Conservation (phyloP, 768 basidiomycete species). For the Lactifluus pinguis region DNA sequence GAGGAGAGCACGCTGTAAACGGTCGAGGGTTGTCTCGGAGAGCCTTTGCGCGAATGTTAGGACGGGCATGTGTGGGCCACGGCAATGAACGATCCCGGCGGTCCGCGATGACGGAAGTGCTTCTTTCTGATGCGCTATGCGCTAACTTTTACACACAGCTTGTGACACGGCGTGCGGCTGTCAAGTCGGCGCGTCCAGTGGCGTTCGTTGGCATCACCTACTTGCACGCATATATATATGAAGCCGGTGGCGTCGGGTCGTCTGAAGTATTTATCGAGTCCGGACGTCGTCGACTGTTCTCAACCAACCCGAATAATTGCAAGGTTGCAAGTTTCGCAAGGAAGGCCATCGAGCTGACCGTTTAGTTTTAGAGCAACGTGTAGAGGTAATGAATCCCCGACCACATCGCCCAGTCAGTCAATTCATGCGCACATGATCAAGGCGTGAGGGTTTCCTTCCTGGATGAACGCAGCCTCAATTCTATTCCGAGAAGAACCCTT, state of each 20-base stretch:
- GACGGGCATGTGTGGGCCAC: conserved; percentile 1
- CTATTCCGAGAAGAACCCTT: not conserved
- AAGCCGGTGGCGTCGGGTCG: not conserved
- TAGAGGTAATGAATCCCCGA: not conserved
- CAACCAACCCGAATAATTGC: not conserved
- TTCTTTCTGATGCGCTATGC: not conserved
- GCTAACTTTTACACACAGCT: not conserved
- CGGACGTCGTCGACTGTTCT: not conserved
- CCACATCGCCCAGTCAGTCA: not conserved
- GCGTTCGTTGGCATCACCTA: not conserved
- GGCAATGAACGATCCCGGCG: conserved; percentile 8
- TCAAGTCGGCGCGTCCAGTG: not conserved
- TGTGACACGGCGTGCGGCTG: not conserved
- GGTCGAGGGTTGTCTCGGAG: conserved; percentile 14
- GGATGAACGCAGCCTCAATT: not conserved
- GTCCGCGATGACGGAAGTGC: not conserved
- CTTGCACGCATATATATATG: not conserved
- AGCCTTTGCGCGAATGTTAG: conserved; percentile 23
- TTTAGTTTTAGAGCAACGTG: too few species aligned
- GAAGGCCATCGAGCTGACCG: not conserved
- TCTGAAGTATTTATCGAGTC: not conserved
- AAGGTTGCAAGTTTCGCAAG: not conserved
- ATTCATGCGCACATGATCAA: not conserved
- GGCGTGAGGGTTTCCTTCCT: not conserved
- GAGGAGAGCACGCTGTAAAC: conserved; percentile 43